These are phyloP conservation scores for Verticillium nonalfalfae DNA, from an alignment of 2,329 filamentous ascomycete species.

Conservation along the genomic window DNA sequence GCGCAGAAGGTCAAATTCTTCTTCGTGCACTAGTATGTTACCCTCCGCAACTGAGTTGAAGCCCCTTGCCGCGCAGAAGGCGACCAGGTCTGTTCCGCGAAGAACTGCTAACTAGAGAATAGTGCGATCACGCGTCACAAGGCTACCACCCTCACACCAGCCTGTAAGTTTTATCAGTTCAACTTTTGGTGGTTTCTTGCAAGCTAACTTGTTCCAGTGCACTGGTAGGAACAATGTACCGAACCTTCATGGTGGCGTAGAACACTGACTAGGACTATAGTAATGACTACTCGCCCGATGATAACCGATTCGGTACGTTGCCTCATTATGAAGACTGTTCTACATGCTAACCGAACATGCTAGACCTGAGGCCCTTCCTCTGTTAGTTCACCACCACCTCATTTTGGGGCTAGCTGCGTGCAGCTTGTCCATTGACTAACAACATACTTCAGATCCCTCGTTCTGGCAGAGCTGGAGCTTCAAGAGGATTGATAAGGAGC, in stretches of 20 bases:
- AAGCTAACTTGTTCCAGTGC: not conserved
- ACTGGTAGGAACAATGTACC: not conserved
- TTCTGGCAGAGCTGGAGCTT: slow-evolving; percentile 28
- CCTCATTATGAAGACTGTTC: not conserved
- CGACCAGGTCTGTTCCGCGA: too few relatives aligned
- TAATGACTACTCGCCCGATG: slow-evolving; percentile 17
- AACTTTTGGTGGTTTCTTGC: not conserved
- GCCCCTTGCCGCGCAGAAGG: too few relatives aligned
- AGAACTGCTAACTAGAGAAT: not conserved
- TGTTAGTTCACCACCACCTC: slow-evolving; percentile 7
- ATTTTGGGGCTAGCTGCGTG: slow-evolving; percentile 9
- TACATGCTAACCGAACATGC: not conserved
- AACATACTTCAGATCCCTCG: slow-evolving; percentile 22
- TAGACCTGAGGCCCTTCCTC: slow-evolving; percentile 15
- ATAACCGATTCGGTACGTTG: slow-evolving; percentile 17
- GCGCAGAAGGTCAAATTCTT: slow-evolving; percentile 33
- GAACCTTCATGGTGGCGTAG: not conserved
- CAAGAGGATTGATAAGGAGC: slow-evolving; percentile 29
- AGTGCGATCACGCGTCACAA: slow-evolving; percentile 7
- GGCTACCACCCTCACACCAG: slow-evolving; percentile 10
- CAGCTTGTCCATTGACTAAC: not conserved
- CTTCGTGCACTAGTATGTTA: slow-evolving; percentile 39
- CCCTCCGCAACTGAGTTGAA: not conserved
- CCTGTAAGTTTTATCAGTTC: not conserved
- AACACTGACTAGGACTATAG: not conserved